phyloP scores from a whole-genome alignment of 1,139 yeast genomes.

The Zygosaccharomyces sapae region DNA sequence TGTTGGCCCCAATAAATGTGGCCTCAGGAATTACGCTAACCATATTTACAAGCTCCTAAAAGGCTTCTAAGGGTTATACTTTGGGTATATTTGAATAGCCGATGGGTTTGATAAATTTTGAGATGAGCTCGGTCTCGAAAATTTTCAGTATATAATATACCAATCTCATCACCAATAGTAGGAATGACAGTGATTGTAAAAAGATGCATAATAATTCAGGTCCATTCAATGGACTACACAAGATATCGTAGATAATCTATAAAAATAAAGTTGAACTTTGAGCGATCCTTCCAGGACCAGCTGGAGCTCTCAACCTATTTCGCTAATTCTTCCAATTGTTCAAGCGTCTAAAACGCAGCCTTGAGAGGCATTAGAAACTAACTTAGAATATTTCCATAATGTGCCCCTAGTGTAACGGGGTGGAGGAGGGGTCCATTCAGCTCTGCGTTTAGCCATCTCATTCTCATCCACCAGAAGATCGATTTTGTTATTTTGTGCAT shows the following conservation, averaged over 20 bases:
- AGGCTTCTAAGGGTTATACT: not conserved
- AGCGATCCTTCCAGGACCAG: conserved; percentile 2
- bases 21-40: conserved; percentile 42
- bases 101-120: not conserved
- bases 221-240: not conserved
- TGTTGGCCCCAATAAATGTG: conserved; percentile 74
- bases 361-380: conserved; percentile 83
- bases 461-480: conserved; percentile 73
- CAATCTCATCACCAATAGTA: not conserved
- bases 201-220: conserved; percentile 1
- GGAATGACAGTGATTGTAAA: not conserved
- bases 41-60: conserved; percentile 8
- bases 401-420: conserved; percentile 92
- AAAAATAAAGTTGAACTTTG: not conserved
- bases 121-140: conserved; percentile 15
- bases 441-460: conserved; percentile 67
- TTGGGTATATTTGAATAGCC: not conserved
- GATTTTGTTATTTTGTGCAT: conserved; percentile 83
- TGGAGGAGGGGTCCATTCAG: conserved; percentile 70
- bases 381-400: conserved; percentile 72
- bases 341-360: conserved; percentile 84
- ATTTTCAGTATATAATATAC: conserved; percentile 7
- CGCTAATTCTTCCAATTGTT: conserved; percentile 3
- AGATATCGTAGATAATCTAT: not conserved
- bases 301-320: not conserved